These are phyloP conservation scores for Eutrema japonicum DNA, from an alignment of 345 rosid species.

Conservation along the genomic window DNA sequence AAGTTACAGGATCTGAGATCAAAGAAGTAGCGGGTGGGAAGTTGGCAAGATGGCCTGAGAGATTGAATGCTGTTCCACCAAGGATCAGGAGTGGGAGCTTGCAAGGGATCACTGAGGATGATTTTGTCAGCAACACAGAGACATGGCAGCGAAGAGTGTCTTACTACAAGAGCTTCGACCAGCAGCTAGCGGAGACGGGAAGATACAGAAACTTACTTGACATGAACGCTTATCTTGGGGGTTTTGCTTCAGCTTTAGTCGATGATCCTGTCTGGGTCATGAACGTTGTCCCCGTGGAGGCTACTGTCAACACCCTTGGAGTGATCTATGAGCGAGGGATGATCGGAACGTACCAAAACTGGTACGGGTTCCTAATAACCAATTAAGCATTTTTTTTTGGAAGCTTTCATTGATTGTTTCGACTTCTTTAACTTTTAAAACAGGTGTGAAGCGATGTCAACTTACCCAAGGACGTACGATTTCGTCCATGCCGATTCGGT, in stretches of 20 bases:
- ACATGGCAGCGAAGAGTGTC: conserved; percentile 70
- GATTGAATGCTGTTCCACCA: conserved; percentile 76
- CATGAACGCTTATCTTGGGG: conserved; percentile 80
- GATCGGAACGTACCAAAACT: conserved; percentile 87
- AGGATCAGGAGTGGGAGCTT: conserved; percentile 65
- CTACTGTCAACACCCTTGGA: conserved; percentile 68
- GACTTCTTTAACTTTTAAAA: background rate
- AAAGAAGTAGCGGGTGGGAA: conserved; percentile 68
- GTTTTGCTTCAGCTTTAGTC: conserved; percentile 78
- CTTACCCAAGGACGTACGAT: conserved; percentile 96
- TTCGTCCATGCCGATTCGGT: conserved; percentile 78
- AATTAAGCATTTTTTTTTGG: background rate
- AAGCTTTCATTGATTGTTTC: conserved; percentile 6
- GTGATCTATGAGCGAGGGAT: conserved; percentile 81
- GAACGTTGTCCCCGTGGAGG: conserved; percentile 76
- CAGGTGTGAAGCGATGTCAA: conserved; percentile 89
- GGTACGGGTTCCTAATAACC: conserved; percentile 47
- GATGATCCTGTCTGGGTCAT: conserved; percentile 83
- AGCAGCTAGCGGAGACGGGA: conserved; percentile 62
- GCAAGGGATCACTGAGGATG: conserved; percentile 57
- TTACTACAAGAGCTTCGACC: conserved; percentile 67
- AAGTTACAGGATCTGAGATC: conserved; percentile 56
- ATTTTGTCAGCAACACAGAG: conserved; percentile 53
- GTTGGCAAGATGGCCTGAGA: conserved; percentile 74
- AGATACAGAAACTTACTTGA: conserved; percentile 87